These are phyloP conservation scores for Brettanomyces anomalus DNA, from an alignment of 805 yeast species.

Conservation along the genomic window DNA sequence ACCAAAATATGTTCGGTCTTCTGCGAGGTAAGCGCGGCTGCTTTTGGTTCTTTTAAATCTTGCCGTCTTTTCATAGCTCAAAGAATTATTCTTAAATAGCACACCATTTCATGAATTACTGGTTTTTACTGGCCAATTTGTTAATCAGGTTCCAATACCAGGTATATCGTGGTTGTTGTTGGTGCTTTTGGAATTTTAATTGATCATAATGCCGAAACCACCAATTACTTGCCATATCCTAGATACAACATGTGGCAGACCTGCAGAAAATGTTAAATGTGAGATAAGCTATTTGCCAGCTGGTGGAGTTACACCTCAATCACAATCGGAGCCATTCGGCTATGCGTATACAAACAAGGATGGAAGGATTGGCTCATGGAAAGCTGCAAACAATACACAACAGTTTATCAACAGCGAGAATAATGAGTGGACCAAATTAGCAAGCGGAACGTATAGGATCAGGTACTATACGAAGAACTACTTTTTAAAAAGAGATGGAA, in stretches of 20 bases:
- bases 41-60: no score
- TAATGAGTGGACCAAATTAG: slow-evolving; percentile 34
- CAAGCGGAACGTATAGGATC: slow-evolving; percentile 65
- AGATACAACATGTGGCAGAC: slow-evolving; percentile 77
- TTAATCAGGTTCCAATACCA: no score
- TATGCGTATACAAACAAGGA: slow-evolving; percentile 65
- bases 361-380: slow-evolving; percentile 74
- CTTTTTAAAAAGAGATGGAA: slow-evolving; percentile 31
- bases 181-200: no score
- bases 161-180: no score
- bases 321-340: slow-evolving; percentile 40
- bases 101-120: no score
- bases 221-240: slow-evolving; percentile 87
- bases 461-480: slow-evolving; percentile 70
- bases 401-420: slow-evolving; percentile 7
- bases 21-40: no score
- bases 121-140: no score
- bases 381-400: slow-evolving; percentile 5
- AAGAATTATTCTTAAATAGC: no score
- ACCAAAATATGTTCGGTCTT: no score
- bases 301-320: slow-evolving; percentile 6
- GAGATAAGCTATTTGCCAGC: slow-evolving; percentile 37
- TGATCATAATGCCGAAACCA: slow-evolving; percentile 18
- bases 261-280: slow-evolving; percentile 72
- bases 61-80: no score